A percentile compares a stretch with the other conserved stretches of the same genome.
Evolutionary conservation across 345 rosid genomes (phyloP).

Genomic region (Moringa oleifera): DNA sequence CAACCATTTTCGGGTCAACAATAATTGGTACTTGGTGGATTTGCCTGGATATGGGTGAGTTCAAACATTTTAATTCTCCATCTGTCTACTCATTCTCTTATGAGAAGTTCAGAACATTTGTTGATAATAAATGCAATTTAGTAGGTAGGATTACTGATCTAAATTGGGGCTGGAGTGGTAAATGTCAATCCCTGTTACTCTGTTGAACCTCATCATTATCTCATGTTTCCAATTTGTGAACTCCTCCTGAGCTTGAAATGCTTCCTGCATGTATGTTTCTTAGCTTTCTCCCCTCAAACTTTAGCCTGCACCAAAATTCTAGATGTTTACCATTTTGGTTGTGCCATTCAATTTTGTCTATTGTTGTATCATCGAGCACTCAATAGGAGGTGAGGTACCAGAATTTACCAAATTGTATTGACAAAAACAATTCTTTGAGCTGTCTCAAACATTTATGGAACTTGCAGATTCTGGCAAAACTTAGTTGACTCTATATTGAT

Average conservation of each 20-base stretch:
- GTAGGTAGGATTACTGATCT: no score
- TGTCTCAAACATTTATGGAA: not conserved
- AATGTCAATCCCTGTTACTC: no score
- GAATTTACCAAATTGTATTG: not conserved
- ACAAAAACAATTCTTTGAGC: not conserved
- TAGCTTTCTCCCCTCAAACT: not conserved
- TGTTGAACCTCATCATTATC: no score
- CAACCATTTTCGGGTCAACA: slow-evolving; percentile 89
- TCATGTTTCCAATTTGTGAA: no score
- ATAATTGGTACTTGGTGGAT: slow-evolving; percentile 91
- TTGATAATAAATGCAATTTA: no score
- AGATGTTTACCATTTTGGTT: not conserved
- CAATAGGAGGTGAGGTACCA: no score
- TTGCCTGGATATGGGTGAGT: slow-evolving; percentile 98
- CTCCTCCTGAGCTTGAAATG: not conserved
- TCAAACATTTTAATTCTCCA: slow-evolving; percentile 12
- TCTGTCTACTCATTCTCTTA: slow-evolving; percentile 1
- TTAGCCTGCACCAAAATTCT: no score
- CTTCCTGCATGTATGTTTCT: not conserved
- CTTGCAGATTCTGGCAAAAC: not conserved
- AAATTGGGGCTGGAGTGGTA: no score
- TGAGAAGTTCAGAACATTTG: no score
- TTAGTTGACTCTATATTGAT: not conserved
- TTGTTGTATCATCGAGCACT: no score
- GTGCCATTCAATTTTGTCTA: no score